Conservation (phyloP, 331 rosid genomes). For the Pyrus hybrid region DNA sequence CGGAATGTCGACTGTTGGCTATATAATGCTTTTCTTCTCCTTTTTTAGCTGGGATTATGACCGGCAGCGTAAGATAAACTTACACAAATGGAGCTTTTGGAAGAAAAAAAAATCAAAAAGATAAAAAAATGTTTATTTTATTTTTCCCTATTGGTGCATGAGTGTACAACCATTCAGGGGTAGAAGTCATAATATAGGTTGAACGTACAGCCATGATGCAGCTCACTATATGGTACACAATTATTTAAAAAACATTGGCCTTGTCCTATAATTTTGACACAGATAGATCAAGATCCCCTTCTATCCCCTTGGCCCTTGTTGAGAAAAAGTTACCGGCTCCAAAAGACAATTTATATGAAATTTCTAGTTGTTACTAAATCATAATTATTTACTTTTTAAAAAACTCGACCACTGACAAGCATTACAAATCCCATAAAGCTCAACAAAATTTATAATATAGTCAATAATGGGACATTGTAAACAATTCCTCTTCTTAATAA, state of each 20-base stretch:
- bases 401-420: neutral
- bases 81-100: no score
- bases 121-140: no score
- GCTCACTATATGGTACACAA: no score
- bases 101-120: no score
- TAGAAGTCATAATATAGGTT: neutral
- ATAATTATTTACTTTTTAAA: neutral
- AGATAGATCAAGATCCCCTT: neutral
- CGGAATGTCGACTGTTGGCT: accelerated
- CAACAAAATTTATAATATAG: neutral
- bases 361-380: neutral
- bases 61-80: no score
- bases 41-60: no score
- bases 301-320: neutral
- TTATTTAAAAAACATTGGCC: no score
- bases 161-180: neutral
- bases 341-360: neutral
- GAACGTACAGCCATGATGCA: neutral
- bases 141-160: neutral
- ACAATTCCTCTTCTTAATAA: neutral
- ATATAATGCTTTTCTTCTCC: no score
- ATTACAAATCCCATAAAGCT: neutral
- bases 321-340: neutral
- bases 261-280: no score
- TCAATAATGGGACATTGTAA: neutral